Base-by-base conservation (phyloP, 208 protist species). In the Naegleria gruberi region DNA sequence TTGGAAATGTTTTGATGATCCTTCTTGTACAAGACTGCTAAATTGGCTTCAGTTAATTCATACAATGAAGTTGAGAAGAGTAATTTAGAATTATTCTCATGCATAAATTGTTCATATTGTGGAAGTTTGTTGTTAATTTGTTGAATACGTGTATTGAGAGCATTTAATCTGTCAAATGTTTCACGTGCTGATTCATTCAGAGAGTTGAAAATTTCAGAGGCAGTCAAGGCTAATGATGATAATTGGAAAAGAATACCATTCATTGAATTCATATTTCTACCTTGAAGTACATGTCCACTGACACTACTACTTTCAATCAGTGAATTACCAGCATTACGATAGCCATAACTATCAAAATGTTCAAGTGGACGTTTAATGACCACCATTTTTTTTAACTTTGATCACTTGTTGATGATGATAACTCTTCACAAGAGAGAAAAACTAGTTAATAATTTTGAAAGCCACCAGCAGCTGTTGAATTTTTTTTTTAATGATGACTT, bases 161-260 rank as follows among this genome's bases (percentile, higher is more conserved):
- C 42, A 26, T 46, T 34, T 5, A 87, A 40, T 55, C 83, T 19
- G 26, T 87, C 83, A 87, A 87, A 87, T 41, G 83, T 87, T n/a
- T 34, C 83, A 34, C 0, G 0, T 6, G n/a, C 42, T 55, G 17
- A n/a, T 55, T 45, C 23, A 23, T 17, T 17, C 0, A 87, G 4
- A 40, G n/a, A 15, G 37, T 87, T 41, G n/a, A 87, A 87, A 15
- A 87, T 87, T 87, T 87, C 83, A 41, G 4, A 57, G 4, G 83
- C 83, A 17, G 34, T 87, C 12, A 41, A 41, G 3, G 83, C 0
- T 10, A 87, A 23, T 40, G 41, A 17, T 4, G 83, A 87, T 55
- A 87, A 37, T 55, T 87, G 83, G n/a, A 37, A 87, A 15, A 87
- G 44, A 26, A 87, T 26, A 55, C 83, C 83, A 40, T 41, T 87